Evolutionary conservation across 768 basidiomycete genomes (phyloP).

Genomic region (Hydnomerulius pinastri): DNA sequence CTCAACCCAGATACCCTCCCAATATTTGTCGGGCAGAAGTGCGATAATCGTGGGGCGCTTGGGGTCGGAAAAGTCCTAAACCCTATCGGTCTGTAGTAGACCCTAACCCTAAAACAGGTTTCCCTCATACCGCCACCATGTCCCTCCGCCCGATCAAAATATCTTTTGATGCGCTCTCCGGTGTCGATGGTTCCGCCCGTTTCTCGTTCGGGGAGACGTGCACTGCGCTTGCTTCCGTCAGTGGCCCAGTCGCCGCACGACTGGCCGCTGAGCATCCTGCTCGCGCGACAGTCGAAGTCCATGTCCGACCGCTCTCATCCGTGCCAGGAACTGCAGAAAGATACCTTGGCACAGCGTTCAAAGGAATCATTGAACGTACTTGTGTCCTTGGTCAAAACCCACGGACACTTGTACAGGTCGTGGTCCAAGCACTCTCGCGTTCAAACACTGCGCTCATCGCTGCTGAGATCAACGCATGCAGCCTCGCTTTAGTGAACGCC

Average conservation of each 20-base stretch:
- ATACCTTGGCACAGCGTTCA: slow-evolving; percentile 53
- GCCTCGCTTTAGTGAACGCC: slow-evolving; percentile 66
- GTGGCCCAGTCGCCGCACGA: slow-evolving; percentile 80
- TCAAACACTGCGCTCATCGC: slow-evolving; percentile 50
- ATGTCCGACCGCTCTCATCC: slow-evolving; percentile 66
- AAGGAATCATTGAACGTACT: slow-evolving; percentile 57
- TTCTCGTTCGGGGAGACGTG: slow-evolving; percentile 42
- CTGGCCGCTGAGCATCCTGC: slow-evolving; percentile 68
- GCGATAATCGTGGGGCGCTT: too few relatives aligned
- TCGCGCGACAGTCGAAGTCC: slow-evolving; percentile 74
- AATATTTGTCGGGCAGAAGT: too few relatives aligned
- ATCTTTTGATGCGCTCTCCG: slow-evolving; percentile 59
- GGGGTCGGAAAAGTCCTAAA: too few relatives aligned
- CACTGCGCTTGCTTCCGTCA: slow-evolving; percentile 66
- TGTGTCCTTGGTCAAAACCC: slow-evolving; percentile 71
- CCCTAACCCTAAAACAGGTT: not conserved
- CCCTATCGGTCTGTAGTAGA: too few relatives aligned
- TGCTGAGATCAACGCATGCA: slow-evolving; percentile 69
- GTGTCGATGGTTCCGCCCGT: slow-evolving; percentile 75
- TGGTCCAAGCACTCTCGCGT: slow-evolving; percentile 58
- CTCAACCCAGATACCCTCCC: too few relatives aligned
- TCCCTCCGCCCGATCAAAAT: slow-evolving; percentile 32
- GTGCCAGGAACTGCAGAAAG: slow-evolving; percentile 74
- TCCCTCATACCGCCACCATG: not conserved
- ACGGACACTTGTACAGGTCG: slow-evolving; percentile 75